Evolutionary conservation across 164 flowering plant species (phyloP).

Genomic region (Vitis vinifera): ASM3070453v1 NC_081822.1:10360501-10361000

Average conservation of each 20-base stretch:
- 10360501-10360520: neutral
- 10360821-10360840: too few relatives aligned
- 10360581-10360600: constrained; percentile 10
- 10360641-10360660: constrained; percentile 15
- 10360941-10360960: constrained; percentile 7
- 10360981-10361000: too few relatives aligned
- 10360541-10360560: neutral
- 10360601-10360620: constrained; percentile 22
- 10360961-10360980: too few relatives aligned
- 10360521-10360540: neutral
- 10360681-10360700: constrained; percentile 34
- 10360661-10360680: neutral
- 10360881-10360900: too few relatives aligned
- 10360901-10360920: too few relatives aligned
- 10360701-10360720: constrained; percentile 33
- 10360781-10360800: constrained; percentile 12
- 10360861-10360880: too few relatives aligned
- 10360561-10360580: constrained; percentile 8
- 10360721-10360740: constrained; percentile 6
- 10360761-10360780: constrained; percentile 10
- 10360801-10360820: constrained; percentile 28
- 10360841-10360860: too few relatives aligned
- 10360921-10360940: too few relatives aligned
- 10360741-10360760: constrained; percentile 8
- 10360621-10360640: constrained; percentile 11